Conservation (phyloP, 73 alveolate genomes). For the Diophrys sp. region DNA sequence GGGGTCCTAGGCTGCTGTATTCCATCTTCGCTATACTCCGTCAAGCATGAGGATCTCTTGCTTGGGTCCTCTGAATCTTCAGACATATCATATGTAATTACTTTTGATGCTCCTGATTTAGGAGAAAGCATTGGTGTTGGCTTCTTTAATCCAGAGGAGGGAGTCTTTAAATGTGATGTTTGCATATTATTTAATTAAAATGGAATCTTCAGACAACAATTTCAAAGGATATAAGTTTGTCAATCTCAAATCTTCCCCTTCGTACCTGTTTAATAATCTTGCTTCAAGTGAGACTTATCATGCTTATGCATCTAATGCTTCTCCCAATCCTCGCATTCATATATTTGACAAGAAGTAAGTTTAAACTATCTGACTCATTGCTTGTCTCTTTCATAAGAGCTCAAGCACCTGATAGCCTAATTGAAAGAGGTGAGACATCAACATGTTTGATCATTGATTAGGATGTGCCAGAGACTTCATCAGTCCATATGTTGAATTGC, state of each 20-base stretch:
- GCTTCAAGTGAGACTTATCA: constrained; percentile 26
- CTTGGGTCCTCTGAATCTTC: too few relatives aligned
- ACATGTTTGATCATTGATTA: constrained; percentile 16
- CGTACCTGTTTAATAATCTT: constrained; percentile 23
- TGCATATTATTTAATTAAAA: background rate
- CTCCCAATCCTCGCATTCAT: constrained; percentile 19
- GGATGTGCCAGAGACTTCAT: constrained; percentile 31
- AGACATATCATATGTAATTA: too few relatives aligned
- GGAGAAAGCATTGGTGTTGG: too few relatives aligned
- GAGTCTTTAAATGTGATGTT: background rate
- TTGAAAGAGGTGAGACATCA: constrained; percentile 11
- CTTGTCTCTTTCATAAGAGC: too few relatives aligned
- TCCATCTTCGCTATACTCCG: too few relatives aligned
- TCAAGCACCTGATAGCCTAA: background rate
- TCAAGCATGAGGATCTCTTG: too few relatives aligned
- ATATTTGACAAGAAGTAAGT: constrained; percentile 20
- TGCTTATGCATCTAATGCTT: constrained; percentile 35
- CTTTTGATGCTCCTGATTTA: too few relatives aligned
- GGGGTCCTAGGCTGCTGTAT: too few relatives aligned
- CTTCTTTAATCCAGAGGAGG: background rate
- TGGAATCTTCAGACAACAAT: constrained; percentile 33
- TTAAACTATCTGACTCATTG: background rate
- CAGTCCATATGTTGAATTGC: constrained; percentile 5
- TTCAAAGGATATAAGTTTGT: constrained; percentile 49
- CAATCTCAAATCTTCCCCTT: constrained; percentile 33